Conservation (phyloP, 1,139 yeast species). For the Scheffersomyces illinoinensis region DNA sequence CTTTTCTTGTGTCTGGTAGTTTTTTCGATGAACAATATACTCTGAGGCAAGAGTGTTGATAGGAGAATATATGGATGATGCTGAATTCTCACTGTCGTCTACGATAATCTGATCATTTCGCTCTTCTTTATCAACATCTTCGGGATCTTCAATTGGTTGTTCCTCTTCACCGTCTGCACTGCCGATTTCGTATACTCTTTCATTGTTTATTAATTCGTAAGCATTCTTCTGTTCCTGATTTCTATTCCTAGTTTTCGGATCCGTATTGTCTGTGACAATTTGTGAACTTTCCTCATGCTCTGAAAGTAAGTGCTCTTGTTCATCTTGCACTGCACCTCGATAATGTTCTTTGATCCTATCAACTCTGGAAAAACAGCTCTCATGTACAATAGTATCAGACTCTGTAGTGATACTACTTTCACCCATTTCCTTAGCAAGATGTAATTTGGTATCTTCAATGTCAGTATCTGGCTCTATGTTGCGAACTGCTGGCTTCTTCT, state of each 20-base stretch:
- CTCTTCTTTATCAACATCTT: not conserved
- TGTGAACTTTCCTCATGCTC: not conserved
- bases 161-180: not conserved
- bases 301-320: not conserved
- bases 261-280: not conserved
- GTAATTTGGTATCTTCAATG: not conserved
- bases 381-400: not conserved
- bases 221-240: not conserved
- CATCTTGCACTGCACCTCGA: not conserved
- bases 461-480: not conserved
- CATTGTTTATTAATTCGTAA: not conserved
- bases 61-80: not conserved
- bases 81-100: not conserved
- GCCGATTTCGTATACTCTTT: not conserved
- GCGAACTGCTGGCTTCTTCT: not conserved
- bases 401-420: not conserved
- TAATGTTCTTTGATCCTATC: not conserved
- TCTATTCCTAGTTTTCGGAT: not conserved
- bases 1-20: conserved; percentile 8
- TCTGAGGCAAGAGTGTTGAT: not conserved
- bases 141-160: not conserved
- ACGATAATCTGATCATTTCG: not conserved
- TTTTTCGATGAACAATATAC: conserved; percentile 9
- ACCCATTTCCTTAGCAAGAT: not conserved
- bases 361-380: not conserved